phyloP scores from a whole-genome alignment of 176 grass and related monocot species.

The Thalia dealbata region DNA sequence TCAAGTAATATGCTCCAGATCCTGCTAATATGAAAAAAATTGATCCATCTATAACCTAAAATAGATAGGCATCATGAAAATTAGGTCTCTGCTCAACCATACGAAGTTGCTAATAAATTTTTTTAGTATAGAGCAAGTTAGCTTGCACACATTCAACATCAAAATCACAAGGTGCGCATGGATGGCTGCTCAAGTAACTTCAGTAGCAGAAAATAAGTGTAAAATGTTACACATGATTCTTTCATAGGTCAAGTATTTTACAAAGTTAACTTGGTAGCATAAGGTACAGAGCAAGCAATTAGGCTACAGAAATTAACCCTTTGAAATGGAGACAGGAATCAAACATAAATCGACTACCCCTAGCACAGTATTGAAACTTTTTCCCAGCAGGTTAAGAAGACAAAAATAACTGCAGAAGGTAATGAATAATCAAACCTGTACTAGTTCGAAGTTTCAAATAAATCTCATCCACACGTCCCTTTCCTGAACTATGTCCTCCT shows the following conservation, averaged over 20 bases:
- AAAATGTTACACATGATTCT: too few relatives aligned
- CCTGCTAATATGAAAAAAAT: too few relatives aligned
- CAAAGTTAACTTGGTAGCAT: neutral
- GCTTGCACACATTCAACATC: too few relatives aligned
- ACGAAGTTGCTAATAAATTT: too few relatives aligned
- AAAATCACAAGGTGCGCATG: too few relatives aligned
- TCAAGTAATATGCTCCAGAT: too few relatives aligned
- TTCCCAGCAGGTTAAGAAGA: neutral
- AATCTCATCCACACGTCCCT: conserved; percentile 46
- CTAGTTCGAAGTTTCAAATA: conserved; percentile 57
- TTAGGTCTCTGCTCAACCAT: too few relatives aligned
- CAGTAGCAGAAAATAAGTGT: too few relatives aligned
- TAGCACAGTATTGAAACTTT: neutral
- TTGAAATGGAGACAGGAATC: neutral
- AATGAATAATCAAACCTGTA: conserved; percentile 35
- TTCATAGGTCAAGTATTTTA: neutral
- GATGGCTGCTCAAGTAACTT: too few relatives aligned
- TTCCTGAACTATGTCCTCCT: conserved; percentile 23
- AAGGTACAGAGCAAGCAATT: neutral
- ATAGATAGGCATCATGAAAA: too few relatives aligned
- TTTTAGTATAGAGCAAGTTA: too few relatives aligned
- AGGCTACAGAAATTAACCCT: neutral
- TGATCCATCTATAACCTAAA: too few relatives aligned
- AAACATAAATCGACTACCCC: neutral
- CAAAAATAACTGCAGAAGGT: neutral